These are phyloP conservation scores for Vaucheria bursata DNA, from an alignment of 352 stramenopile genomes.

Conservation along the genomic window DNA sequence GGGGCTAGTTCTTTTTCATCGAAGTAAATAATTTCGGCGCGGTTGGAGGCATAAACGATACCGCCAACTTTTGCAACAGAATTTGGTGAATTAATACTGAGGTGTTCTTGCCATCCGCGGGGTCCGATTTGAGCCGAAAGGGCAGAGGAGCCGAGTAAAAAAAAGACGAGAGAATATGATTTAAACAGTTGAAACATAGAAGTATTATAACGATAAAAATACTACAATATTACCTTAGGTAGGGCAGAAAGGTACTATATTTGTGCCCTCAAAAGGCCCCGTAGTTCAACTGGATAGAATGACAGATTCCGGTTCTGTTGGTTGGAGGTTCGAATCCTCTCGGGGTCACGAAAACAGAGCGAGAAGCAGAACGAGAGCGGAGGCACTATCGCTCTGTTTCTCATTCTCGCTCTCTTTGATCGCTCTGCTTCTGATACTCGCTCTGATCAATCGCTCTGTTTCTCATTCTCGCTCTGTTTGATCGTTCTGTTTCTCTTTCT, in stretches of 20 bases:
- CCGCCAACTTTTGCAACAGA: not conserved
- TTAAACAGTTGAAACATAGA: not conserved
- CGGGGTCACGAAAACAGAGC: not conserved
- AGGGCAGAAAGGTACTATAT: slow-evolving; percentile 1
- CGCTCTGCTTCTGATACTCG: too few relatives aligned
- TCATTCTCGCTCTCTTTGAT: too few relatives aligned
- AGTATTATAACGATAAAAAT: not conserved
- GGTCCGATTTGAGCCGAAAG: not conserved
- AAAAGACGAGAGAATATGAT: not conserved
- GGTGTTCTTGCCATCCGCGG: not conserved
- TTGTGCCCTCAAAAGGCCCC: not conserved
- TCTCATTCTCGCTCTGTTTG: too few relatives aligned
- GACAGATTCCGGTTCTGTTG: not conserved
- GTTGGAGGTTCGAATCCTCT: not conserved
- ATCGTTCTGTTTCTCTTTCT: too few relatives aligned
- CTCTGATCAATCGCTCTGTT: too few relatives aligned
- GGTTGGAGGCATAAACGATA: not conserved
- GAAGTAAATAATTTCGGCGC: not conserved
- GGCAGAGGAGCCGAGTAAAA: not conserved
- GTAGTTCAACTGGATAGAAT: slow-evolving; percentile 3
- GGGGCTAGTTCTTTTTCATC: not conserved
- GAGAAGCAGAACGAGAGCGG: too few relatives aligned
- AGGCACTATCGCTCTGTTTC: too few relatives aligned
- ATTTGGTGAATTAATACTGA: not conserved
- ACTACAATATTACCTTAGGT: not conserved